Conservation (phyloP, 2,329 filamentous ascomycete genomes). For the Clonostachys solani region DNA sequence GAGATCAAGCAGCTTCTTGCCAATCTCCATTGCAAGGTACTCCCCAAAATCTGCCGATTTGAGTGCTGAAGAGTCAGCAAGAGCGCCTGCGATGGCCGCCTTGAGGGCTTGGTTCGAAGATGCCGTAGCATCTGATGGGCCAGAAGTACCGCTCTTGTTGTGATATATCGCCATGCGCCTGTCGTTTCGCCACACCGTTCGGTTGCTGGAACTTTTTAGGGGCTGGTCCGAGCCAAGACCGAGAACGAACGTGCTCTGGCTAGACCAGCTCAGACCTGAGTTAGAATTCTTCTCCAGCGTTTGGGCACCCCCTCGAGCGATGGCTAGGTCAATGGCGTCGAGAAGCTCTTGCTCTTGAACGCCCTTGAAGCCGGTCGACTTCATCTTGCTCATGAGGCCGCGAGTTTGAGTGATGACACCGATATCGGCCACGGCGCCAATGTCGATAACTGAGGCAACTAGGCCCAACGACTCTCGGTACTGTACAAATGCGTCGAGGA, state of each 20-base stretch:
- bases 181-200: not conserved
- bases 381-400: not conserved
- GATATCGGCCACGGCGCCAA: not conserved
- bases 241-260: not conserved
- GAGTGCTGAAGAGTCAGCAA: too few species aligned
- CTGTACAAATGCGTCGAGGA: constrained; percentile 24
- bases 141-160: not conserved
- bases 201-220: not conserved
- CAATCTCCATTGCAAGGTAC: too few species aligned
- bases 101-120: too few species aligned
- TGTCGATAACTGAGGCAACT: not conserved
- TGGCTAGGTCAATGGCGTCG: not conserved
- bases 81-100: too few species aligned
- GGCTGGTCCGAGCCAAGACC: not conserved
- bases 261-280: not conserved
- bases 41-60: too few species aligned
- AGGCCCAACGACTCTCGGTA: constrained; percentile 2
- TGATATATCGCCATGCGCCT: not conserved
- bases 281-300: not conserved
- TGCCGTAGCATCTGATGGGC: too few species aligned
- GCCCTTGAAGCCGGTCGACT: not conserved
- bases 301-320: not conserved
- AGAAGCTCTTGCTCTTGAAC: not conserved
- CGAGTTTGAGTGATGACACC: not conserved
- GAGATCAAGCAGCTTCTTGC: too few species aligned